Conservation (phyloP, 768 basidiomycete genomes). For the Tremella fuciformis region DNA sequence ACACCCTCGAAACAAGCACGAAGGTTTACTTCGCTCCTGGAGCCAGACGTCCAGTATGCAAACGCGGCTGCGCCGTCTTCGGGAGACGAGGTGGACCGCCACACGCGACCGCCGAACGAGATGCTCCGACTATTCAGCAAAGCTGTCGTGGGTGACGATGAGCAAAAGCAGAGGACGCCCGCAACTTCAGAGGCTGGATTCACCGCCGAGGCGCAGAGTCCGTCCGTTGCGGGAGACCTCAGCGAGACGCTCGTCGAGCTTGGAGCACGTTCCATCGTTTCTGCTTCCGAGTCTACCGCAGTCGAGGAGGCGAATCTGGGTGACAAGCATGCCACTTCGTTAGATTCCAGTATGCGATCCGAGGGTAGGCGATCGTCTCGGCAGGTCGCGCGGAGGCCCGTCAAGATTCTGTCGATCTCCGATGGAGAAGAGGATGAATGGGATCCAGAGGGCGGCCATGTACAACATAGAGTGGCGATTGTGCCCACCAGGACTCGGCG, state of each 20-base stretch:
- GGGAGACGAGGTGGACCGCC: neutral
- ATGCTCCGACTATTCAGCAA: slow-evolving; percentile 1
- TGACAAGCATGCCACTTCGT: neutral
- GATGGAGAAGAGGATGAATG: slow-evolving; percentile 38
- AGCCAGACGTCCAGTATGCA: neutral
- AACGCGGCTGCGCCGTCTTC: neutral
- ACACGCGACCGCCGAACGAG: neutral
- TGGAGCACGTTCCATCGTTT: neutral
- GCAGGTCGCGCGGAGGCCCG: neutral
- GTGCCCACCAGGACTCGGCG: slow-evolving; percentile 25
- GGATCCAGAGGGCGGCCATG: slow-evolving; percentile 22
- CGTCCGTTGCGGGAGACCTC: neutral
- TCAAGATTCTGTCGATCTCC: slow-evolving; percentile 20
- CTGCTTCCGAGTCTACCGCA: neutral
- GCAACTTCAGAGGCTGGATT: neutral
- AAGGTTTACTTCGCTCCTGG: slow-evolving; percentile 27
- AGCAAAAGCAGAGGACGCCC: neutral
- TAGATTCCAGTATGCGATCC: slow-evolving; percentile 1
- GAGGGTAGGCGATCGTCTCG: neutral
- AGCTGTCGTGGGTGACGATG: neutral
- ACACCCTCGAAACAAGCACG: slow-evolving; percentile 1
- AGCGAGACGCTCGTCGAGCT: neutral
- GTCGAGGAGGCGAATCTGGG: neutral
- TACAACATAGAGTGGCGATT: slow-evolving; percentile 24
- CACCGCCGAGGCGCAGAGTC: neutral